These are phyloP conservation scores for Verticillium tricorpus DNA, from an alignment of 2,329 filamentous ascomycete genomes.

Conservation along the genomic window DNA sequence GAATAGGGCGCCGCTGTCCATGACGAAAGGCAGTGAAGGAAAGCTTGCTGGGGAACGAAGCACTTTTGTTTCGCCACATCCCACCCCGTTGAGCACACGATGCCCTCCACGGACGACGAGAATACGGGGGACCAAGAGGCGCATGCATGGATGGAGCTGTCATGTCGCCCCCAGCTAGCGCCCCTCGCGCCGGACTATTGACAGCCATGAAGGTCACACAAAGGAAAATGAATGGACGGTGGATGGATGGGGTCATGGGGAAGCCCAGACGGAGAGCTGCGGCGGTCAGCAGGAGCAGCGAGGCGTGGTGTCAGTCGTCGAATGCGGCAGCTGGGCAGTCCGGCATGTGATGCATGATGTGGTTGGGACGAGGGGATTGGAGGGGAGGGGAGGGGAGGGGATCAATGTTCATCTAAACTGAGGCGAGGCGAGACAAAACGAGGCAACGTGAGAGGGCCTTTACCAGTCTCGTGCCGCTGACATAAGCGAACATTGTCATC, in stretches of 20 bases:
- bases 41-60: not conserved
- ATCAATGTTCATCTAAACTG: not conserved
- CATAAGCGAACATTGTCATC: not conserved
- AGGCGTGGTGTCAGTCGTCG: not conserved
- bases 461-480: not conserved
- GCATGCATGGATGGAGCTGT: not conserved
- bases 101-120: slow-evolving; percentile 7
- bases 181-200: slow-evolving; percentile 8
- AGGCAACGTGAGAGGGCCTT: not conserved
- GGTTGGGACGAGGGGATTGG: slow-evolving; percentile 1
- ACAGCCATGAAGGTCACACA: slow-evolving; percentile 9
- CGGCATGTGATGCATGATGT: not conserved
- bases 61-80: not conserved
- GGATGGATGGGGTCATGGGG: slow-evolving; percentile 1
- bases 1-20: no score
- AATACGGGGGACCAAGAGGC: slow-evolving; percentile 5
- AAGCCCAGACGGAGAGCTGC: not conserved
- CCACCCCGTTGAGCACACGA: not conserved
- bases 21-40: no score
- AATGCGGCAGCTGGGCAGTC: not conserved
- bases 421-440: not conserved
- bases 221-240: slow-evolving; percentile 2
- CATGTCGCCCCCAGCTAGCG: not conserved
- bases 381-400: slow-evolving; percentile 6
- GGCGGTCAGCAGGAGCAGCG: not conserved